Evolutionary conservation across 768 basidiomycete genomes (phyloP).

Genomic region (Tricholoma hemisulphureum): DNA sequence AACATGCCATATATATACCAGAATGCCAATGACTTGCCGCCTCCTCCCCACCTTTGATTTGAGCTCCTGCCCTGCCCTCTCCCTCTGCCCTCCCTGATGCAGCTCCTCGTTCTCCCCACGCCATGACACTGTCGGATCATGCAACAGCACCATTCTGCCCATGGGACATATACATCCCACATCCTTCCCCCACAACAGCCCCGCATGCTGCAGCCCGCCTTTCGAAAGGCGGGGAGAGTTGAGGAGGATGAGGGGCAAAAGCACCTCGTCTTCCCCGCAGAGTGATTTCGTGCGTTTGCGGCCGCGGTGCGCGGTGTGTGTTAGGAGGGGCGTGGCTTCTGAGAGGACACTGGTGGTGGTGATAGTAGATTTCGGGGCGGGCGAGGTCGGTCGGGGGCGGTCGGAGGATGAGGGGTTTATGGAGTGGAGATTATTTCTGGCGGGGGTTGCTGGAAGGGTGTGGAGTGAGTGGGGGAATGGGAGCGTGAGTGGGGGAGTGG

Average conservation of each 20-base stretch:
- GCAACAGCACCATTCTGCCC: not conserved
- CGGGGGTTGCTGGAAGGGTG: not conserved
- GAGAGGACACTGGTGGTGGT: not conserved
- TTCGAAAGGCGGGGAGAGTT: constrained; percentile 19
- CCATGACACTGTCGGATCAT: not conserved
- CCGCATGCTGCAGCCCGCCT: constrained; percentile 13
- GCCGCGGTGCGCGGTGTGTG: constrained; percentile 1
- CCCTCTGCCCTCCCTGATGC: not conserved
- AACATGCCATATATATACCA: constrained; percentile 50
- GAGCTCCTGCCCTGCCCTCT: constrained; percentile 8
- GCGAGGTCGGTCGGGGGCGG: not conserved
- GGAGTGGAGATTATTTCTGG: not conserved
- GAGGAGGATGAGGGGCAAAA: constrained; percentile 17
- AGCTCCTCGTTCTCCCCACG: not conserved
- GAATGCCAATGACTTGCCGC: constrained; percentile 70
- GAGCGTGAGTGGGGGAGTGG: constrained; percentile 25
- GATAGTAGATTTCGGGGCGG: not conserved
- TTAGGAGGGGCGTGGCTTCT: constrained; percentile 7
- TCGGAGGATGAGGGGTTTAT: not conserved
- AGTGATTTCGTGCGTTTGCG: constrained; percentile 14
- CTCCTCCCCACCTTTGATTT: constrained; percentile 45
- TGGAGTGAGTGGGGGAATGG: constrained; percentile 10
- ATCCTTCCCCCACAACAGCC: constrained; percentile 14
- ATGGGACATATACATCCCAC: constrained; percentile 17
- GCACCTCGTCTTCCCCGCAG: constrained; percentile 8